Evolutionary conservation across 177 flowering plant species (phyloP).

Genomic region (Vitis hybrid): DNA sequence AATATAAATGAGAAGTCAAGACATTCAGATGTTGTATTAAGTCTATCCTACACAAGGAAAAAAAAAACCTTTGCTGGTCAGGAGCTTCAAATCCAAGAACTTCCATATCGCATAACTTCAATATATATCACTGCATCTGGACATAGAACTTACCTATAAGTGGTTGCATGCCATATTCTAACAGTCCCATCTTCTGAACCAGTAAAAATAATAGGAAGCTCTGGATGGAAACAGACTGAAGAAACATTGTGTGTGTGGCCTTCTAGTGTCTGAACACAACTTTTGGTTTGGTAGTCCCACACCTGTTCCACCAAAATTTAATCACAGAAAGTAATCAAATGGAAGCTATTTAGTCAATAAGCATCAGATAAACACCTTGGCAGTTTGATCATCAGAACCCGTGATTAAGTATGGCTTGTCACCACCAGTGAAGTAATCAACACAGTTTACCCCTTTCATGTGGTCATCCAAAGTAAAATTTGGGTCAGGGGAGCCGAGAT

Average conservation of each 20-base stretch:
- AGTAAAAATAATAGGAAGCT: constrained; percentile 89
- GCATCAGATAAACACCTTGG: constrained; percentile 55
- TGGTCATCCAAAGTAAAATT: constrained; percentile 95
- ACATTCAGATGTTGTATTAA: no score
- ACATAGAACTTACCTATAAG: constrained; percentile 57
- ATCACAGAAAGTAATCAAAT: no score
- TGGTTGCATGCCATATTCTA: constrained; percentile 92
- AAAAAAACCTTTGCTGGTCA: no score
- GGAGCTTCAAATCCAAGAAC: no score
- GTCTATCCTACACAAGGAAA: no score
- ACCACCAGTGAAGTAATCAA: constrained; percentile 89
- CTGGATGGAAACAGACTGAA: constrained; percentile 92
- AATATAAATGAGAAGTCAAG: no score
- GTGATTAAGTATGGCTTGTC: constrained; percentile 88
- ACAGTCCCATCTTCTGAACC: constrained; percentile 98
- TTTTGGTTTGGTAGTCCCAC: constrained; percentile 95
- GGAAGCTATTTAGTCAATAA: neutral
- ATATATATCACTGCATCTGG: neutral
- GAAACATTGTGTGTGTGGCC: constrained; percentile 96
- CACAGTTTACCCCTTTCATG: constrained; percentile 93
- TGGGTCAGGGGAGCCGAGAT: constrained; percentile 94
- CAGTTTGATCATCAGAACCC: constrained; percentile 98
- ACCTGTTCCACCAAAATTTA: constrained; percentile 39
- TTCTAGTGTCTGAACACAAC: constrained; percentile 93
- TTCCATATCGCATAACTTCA: no score